Base-by-base conservation (phyloP, 2,329 filamentous ascomycete species). In the Ophiostoma angusticollis region DNA sequence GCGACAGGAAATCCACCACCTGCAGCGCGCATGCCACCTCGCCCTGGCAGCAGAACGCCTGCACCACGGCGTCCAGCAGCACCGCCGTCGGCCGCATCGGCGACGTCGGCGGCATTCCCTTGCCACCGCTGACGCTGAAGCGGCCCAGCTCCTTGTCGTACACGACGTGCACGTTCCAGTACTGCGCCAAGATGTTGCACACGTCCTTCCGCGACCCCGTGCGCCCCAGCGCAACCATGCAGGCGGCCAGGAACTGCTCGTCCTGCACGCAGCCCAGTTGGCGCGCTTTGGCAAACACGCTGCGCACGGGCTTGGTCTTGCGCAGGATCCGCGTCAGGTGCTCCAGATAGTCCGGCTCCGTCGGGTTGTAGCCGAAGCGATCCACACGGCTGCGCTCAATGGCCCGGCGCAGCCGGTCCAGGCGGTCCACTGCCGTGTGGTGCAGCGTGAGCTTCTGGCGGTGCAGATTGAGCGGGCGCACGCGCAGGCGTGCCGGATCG, bases 21-120 rank as follows among this genome's bases (percentile, higher is more conserved):
- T 70, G 64, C 19, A 79, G 51, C 11, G 74, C 80, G 2, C 66
- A 61, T 1, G 64, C 53, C 4, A 85, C 63, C 39, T 78, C 65
- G 34, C 71, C 76, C 55, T 79, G 83, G 44, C 66, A 68, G n/a
- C 79, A 72, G 45, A 79, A 82, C 1, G 67, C 63, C 51, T 84
- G 76, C 6, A 79, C 78, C n/a, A 87, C 59, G 8, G 78, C 70
- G 39, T 72, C 63, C 17, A 89, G 63, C 1, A 87, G 62, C 2
- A 62, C 60, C 7, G 54, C 45, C 0, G 70, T 74, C 2, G 84
- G 83, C 36, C 64, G 60, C 23, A 80, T 55, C 7, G 72, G 67
- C 1, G 72, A 78, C 21, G 64, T 61, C 1, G 48, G 50, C 1
- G 61, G 52, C 31, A 72, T 65, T 2, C 52, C 49, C 22, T 52